Base-by-base conservation (phyloP, 331 rosid species). In the Ulmus americana region DNA sequence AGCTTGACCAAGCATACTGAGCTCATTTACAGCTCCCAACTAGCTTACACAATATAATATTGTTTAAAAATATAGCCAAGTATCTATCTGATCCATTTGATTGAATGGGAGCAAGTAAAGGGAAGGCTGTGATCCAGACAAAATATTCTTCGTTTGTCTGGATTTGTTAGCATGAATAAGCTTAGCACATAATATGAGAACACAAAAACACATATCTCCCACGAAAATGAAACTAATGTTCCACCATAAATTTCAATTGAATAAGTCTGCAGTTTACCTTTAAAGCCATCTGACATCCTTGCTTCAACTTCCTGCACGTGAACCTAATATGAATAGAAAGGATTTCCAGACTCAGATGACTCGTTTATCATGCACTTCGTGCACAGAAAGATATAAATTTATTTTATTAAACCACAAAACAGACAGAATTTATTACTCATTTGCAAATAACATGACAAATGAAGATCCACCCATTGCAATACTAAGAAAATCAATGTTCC, bases 221-320 rank as follows among this genome's bases (percentile, higher is more conserved):
- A 13, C 10, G 59, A 0, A 16, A 54, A 54, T 39, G 53, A 13
- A 13, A 40, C 55, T 50, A 11, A 28, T 2, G 35, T 28, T 28
- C 35, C 35, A 39, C 70, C 61, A 64, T 70, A 79, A 54, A 51
- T 51, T 53, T 57, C 50, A 22, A 43, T 40, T 53, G 8, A 28
- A 56, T 44, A 42, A 12, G 45, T 69, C 51, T 49, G 47, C 52
- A 63, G 43, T 38, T 55, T 79, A 91, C 98, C 98, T 84, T 73
- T 88, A 52, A 83, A 66, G 13, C 83, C 88, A 78, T 86, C 88
- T 69, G 72, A 63, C 39, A 79, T 75, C 74, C 80, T 66, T 48
- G 91, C 84, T 60, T 82, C 94, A 63, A 75, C 82, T 81, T 88
- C 98, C 62, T 72, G 86, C 80, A 92, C 84, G 12, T 92, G 96